Base-by-base conservation (phyloP, 805 yeast genomes). In the Teunomyces kruisii region DNA sequence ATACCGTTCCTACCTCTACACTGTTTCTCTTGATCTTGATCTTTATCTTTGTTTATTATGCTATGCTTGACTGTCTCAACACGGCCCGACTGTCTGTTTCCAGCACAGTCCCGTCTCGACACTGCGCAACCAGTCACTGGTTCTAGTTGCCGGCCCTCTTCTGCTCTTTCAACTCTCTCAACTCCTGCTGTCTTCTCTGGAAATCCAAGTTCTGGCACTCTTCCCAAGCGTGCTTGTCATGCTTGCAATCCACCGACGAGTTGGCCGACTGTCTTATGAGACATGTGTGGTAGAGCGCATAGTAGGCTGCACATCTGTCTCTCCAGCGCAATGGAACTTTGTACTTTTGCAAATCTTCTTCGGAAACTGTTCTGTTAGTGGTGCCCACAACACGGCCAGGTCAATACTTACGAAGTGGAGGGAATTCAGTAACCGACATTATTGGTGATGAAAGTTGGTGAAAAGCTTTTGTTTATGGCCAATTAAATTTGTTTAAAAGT, bases 141-240 rank as follows among this genome's bases (percentile, higher is more conserved):
- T 15, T 1, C 17, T 35, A 35, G 26, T 24, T 24, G n/a, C 22
- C 64, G 27, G 56, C 62, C 53, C 61, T 67, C 59, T 61, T 55
- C 47, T 62, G 52, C 44, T 65, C 76, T 62, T 81, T 83, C 54
- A 75, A 67, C 47, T 74, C 75, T 58, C 80, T 78, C 64, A 86
- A 72, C 68, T 85, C 91, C 60, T 81, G 74, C 47, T 85, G 87
- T 67, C 96, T 80, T 71, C 94, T 80, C 62, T 82, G 77, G 71
- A 84, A 87, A 62, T 88, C 96, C 64, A 83, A 65, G 63, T 85
- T 85, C 67, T 88, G 86, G 65, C 96, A 88, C 61, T 86, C 86
- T 65, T 88, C 96, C 75, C 90, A 88, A 33, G 75, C 82, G 56
- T 88, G 95, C 62, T 89, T 81, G 68, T 84, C 88, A 52, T 84